Evolutionary conservation across 306 rosid species (phyloP), one percentile per base, ranked within the genome.

Genomic region (Vigna mungo): DNA sequence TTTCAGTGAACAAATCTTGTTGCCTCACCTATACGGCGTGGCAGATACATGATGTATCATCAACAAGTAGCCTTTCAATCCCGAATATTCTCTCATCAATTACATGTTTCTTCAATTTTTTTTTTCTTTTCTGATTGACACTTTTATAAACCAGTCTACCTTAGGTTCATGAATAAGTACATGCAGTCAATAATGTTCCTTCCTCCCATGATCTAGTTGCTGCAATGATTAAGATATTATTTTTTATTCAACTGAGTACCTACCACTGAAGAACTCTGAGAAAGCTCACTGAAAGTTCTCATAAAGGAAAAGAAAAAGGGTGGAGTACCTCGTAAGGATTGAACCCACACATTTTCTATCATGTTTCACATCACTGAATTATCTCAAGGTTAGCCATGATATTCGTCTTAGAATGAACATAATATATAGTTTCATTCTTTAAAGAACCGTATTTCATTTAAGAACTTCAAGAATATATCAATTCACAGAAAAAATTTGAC

Each of bases 161-260:
- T 21, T 41, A 77, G 87, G 85, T 86, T 81, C 85, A 86, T 86
- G 84, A 69, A 86, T 74, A 72, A 54, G 81, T 80, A 36, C 62
- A 46, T 46, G 9, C 12, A 23, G 51, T 55, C 73, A 79, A 79
- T 60, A 53, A 79, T 69, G 68, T 34, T 36, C 51, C 69, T 41
- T 36, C 51, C 70, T 32, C 32, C 63, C 69, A 74, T 68, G 66
- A 72, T 77, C 79, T 36, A 82, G 47, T 65, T 51, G 69, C 68
- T 67, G 71, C 8, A 41, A 17, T 68, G 70, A 68, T 52, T 44
- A 68, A 54, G 67, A 53, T 81, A 77, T 77, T 37, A 18, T 54
- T 72, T 20, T 54, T 72, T 54, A 61, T 66, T 66, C 47, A 51
- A 7, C 48, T 10, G 27, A 51, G 34, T 7, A 6, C 75, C 49